Base-by-base conservation (phyloP, 768 basidiomycete species). In the Termitomyces sp. region DNA sequence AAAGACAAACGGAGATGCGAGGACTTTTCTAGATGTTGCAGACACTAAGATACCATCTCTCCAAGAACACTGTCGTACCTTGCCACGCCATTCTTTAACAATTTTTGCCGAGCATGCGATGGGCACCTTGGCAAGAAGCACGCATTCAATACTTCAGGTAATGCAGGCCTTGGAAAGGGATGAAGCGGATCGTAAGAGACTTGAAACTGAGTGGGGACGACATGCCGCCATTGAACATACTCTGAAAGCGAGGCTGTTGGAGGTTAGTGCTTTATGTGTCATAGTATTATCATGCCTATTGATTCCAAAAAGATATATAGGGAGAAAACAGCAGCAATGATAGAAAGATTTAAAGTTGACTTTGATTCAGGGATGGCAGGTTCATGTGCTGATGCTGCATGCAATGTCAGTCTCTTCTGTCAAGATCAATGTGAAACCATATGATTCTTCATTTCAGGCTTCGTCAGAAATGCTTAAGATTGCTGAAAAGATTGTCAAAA, bases 31-130 rank as follows among this genome's bases (percentile, higher is more conserved):
- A 47, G n/a, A 51, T 44, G n/a, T 18, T n/a, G 48, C 6, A 16
- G 57, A 35, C 22, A 58, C 57, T 14, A 42, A 53, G 26, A 58
- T 58, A 36, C 57, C 57, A 6, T 24, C 4, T 4, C 26, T 58
- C 2, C 57, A 53, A 32, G 42, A 32, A 18, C 44, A 58, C 24
- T 58, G 57, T 22, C 42, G 32, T 20, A 22, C 30, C 14, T 53
- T 58, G 26, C 50, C 57, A 26, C 22, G 13, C n/a, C 57, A 9
- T 28, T 40, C 36, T 10, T 51, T 28, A 1, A 28, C 18, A 38
- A 14, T 51, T 18, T 58, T 45, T 38, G 57, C 43, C 2, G 18
- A 43, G 26, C 10, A 4, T 28, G 57, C 57, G 9, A 28, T 53
- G 35, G 22, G 16, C n/a, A 13, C 57, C 10, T 53, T 58, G 16